Evolutionary conservation across 164 flowering plant species (phyloP).

Genomic region (Cinnamomum chago): DNA sequence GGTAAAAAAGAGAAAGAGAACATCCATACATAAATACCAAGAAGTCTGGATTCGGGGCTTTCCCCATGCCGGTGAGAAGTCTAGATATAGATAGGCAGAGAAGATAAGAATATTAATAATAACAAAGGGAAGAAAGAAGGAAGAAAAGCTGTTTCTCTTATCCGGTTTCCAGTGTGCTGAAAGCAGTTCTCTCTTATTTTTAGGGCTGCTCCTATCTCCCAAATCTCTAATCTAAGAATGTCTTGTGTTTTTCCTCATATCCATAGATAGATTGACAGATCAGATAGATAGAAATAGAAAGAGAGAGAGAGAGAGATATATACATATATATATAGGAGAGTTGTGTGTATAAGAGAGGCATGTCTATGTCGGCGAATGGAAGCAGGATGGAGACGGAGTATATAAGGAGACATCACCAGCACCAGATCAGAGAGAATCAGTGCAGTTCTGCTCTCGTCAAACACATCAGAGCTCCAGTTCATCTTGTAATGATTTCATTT

Average conservation of each 20-base stretch:
- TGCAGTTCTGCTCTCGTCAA: conserved; percentile 56
- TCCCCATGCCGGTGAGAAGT: too few relatives aligned
- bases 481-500: conserved; percentile 39
- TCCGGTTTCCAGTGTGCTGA: too few relatives aligned
- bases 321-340: background rate
- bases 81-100: too few relatives aligned
- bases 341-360: background rate
- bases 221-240: too few relatives aligned
- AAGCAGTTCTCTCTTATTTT: background rate
- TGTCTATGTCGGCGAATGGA: conserved; percentile 26
- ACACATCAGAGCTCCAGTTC: conserved; percentile 71
- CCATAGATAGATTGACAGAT: too few relatives aligned
- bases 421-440: conserved; percentile 52
- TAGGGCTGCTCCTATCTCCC: background rate
- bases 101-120: too few relatives aligned
- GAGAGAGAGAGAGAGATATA: too few relatives aligned
- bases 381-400: conserved; percentile 37
- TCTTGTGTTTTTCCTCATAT: too few relatives aligned
- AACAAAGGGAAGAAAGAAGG: background rate
- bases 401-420: conserved; percentile 51
- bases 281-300: background rate
- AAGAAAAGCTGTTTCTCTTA: background rate
- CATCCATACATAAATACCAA: too few relatives aligned
- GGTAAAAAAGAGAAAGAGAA: too few relatives aligned
- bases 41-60: too few relatives aligned